These are phyloP conservation scores for Lathyrus sativus DNA, from an alignment of 306 rosid genomes.

Conservation along the genomic window DNA sequence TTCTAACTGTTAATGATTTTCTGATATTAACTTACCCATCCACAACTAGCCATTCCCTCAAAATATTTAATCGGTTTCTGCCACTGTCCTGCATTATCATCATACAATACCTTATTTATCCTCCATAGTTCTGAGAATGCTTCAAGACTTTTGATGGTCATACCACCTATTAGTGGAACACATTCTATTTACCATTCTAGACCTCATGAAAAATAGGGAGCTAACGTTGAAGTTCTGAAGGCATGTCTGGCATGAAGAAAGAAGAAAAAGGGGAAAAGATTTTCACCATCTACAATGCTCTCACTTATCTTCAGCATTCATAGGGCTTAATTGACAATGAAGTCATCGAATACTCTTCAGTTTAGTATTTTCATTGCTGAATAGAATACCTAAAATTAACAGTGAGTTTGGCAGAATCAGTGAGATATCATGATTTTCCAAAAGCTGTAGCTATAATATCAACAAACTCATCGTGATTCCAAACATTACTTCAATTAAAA, in stretches of 20 bases:
- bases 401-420: no score
- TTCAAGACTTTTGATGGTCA: conserved; percentile 2
- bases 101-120: neutral
- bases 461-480: no score
- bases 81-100: conserved; percentile 7
- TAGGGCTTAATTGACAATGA: neutral
- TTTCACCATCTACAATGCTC: neutral
- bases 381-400: conserved; percentile 6
- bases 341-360: neutral
- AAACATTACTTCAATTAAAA: neutral
- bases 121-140: neutral
- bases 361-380: conserved; percentile 27
- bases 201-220: neutral
- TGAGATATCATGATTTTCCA: no score
- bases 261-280: neutral
- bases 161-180: neutral
- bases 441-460: no score
- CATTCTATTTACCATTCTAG: neutral
- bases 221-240: neutral
- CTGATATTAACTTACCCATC: neutral
- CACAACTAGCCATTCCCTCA: neutral
- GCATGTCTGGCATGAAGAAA: neutral
- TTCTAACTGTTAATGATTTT: conserved; percentile 14
- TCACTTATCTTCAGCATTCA: neutral
- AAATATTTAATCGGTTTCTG: neutral